Base-by-base conservation (phyloP, 2,329 filamentous ascomycete genomes). In the Penicillium sp. region DNA sequence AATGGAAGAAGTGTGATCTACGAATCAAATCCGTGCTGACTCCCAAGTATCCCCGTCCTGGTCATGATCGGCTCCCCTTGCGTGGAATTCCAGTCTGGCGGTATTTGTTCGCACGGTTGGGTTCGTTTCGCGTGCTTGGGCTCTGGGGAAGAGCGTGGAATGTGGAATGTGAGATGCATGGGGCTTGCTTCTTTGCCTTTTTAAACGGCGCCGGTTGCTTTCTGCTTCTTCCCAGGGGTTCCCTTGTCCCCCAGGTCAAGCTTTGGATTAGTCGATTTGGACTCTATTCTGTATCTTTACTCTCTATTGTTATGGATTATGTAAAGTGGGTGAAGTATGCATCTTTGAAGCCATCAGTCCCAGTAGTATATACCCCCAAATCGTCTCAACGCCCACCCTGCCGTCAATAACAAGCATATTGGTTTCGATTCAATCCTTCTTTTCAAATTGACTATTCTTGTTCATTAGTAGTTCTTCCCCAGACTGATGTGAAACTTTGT, bases 11-110 rank as follows among this genome's bases (percentile, higher is more conserved):
- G 29, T 31, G 19, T 21, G 39, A 41, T 41, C 39, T 13, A 41
- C 39, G 19, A 43, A 21, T 43, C 14, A 21, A 26, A 27, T 52
- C 37, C n/a, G 37, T 52, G 49, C 37, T 52, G 5, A 27, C 22
- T 41, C 9, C 24, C 31, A 13, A 39, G 31, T 35, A 43, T 41
- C 49, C 60, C 61, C 61, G 55, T 52, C 24, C 45, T 41, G 3
- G 50, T 21, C 33, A 16, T 8, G 57, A 56, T 58, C 51, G 46
- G 51, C 58, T 22, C 52, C 60, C 62, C 62, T 64, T 64, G 61
- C 62, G 59, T 62, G 13, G 22, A 35, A 29, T 56, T 55, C 53
- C 52, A 52, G 35, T 11, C 39, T 56, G 49, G 46, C 48, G 56
- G 56, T 46, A 51, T 52, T 19, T 5, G 52, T 45, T 41, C 16